These are phyloP conservation scores for Corrigiola litoralis DNA, from an alignment of 179 eudicot genomes.

Conservation along the genomic window DNA sequence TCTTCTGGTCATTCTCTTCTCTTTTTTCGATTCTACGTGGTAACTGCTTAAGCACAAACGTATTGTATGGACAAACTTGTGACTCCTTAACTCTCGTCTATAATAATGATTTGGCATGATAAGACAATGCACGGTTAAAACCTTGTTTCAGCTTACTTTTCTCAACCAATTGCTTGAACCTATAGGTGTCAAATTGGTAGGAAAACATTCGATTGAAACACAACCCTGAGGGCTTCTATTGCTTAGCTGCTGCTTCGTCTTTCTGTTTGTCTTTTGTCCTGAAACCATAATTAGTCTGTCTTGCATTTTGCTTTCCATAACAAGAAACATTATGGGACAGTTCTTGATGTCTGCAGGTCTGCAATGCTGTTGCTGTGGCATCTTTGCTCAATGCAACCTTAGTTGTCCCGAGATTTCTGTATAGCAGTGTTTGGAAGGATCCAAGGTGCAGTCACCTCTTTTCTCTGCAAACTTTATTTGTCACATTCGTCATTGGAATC, in stretches of 20 bases:
- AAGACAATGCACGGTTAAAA: not conserved
- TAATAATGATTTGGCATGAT: not conserved
- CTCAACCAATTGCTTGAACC: not conserved
- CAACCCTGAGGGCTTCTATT: not conserved
- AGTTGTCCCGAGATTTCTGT: constrained; percentile 83
- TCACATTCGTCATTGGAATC: not conserved
- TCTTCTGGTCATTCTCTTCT: not conserved
- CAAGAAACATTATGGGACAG: not conserved
- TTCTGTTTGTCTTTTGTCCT: not conserved
- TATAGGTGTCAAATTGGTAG: not conserved
- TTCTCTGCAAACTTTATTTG: not conserved
- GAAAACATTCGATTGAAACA: not conserved
- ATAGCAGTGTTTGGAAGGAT: constrained; percentile 96
- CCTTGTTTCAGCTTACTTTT: not conserved
- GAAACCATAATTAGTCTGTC: not conserved
- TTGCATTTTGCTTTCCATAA: not conserved
- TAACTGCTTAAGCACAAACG: not conserved
- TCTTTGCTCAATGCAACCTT: constrained; percentile 83
- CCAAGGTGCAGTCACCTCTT: constrained; percentile 46
- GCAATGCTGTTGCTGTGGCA: constrained; percentile 96
- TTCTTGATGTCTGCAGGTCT: constrained; percentile 52
- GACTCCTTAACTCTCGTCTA: not conserved
- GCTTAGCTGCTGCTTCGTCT: not conserved
- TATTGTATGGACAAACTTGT: not conserved
- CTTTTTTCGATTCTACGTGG: not conserved